phyloP scores from a whole-genome alignment of 1,284 basidiomycete species.

The Sutorius eximius region DNA sequence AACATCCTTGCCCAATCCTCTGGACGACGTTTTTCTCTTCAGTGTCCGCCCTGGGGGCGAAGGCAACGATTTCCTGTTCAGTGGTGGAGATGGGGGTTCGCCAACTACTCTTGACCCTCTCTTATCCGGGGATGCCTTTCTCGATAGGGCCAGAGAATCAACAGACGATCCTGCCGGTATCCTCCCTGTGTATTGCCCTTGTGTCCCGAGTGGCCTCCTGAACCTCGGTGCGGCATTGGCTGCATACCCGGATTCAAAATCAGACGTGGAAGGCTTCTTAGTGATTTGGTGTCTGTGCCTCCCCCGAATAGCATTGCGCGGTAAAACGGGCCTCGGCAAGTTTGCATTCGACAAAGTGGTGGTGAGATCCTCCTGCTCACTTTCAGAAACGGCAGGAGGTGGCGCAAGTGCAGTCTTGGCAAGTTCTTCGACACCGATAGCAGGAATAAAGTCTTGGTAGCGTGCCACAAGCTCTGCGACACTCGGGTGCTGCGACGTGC shows the following conservation, averaged over 20 bases:
- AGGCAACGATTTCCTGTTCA: slow-evolving; percentile 28
- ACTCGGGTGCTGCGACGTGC: slow-evolving; percentile 55
- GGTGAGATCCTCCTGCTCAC: slow-evolving; percentile 61
- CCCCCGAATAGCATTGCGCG: slow-evolving; percentile 44
- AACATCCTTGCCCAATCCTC: slow-evolving; percentile 50
- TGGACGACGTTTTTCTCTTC: slow-evolving; percentile 45
- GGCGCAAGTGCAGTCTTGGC: slow-evolving; percentile 67
- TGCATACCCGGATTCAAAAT: slow-evolving; percentile 87
- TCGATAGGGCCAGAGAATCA: slow-evolving; percentile 62
- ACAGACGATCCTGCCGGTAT: slow-evolving; percentile 44
- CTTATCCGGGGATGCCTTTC: slow-evolving; percentile 73
- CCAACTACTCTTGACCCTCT: slow-evolving; percentile 38
- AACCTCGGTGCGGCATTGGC: slow-evolving; percentile 76
- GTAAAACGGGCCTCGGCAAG: slow-evolving; percentile 30
- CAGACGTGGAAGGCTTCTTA: slow-evolving; percentile 69
- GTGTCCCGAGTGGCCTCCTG: slow-evolving; percentile 41
- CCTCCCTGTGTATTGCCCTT: slow-evolving; percentile 52
- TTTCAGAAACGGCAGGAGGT: slow-evolving; percentile 58
- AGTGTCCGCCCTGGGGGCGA: slow-evolving; percentile 32
- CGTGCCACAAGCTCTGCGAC: slow-evolving; percentile 86
- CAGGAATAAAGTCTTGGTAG: slow-evolving; percentile 75
- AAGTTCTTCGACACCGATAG: slow-evolving; percentile 69
- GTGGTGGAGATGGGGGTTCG: slow-evolving; percentile 47
- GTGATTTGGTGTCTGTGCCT: slow-evolving; percentile 47
- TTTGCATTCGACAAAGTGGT: slow-evolving; percentile 27